phyloP scores from a whole-genome alignment of 2,329 filamentous ascomycete genomes.

The Trichophyton schoenleinii region DNA sequence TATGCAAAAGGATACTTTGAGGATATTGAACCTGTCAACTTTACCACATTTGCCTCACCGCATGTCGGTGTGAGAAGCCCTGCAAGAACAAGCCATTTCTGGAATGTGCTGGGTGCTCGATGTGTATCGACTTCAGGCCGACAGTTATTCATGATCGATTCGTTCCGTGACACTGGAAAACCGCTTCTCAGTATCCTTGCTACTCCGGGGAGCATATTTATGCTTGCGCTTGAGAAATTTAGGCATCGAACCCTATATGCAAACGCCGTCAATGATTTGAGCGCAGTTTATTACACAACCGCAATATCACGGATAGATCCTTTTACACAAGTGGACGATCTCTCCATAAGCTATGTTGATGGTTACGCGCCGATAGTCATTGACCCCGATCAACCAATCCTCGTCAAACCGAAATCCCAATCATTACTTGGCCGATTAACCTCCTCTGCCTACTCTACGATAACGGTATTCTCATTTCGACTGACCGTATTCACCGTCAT shows the following conservation, averaged over 20 bases:
- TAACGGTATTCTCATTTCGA: slow-evolving; percentile 50
- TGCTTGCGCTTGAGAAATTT: slow-evolving; percentile 64
- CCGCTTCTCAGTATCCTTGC: slow-evolving; percentile 71
- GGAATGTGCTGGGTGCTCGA: slow-evolving; percentile 71
- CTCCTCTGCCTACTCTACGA: slow-evolving; percentile 20
- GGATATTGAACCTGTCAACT: slow-evolving; percentile 73
- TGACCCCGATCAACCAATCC: slow-evolving; percentile 36
- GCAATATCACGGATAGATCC: slow-evolving; percentile 66
- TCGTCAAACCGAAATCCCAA: slow-evolving; percentile 20
- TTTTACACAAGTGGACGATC: slow-evolving; percentile 52
- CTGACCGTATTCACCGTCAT: slow-evolving; percentile 57
- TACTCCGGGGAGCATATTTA: slow-evolving; percentile 74
- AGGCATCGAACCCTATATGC: slow-evolving; percentile 65
- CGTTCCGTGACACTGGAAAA: slow-evolving; percentile 68
- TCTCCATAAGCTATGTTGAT: slow-evolving; percentile 60
- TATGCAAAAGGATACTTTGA: slow-evolving; percentile 71
- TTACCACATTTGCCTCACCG: slow-evolving; percentile 81
- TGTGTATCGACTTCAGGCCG: slow-evolving; percentile 71
- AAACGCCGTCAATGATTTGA: slow-evolving; percentile 78
- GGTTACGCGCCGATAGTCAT: slow-evolving; percentile 66
- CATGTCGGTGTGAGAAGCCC: slow-evolving; percentile 67
- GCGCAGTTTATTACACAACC: slow-evolving; percentile 72
- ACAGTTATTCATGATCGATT: slow-evolving; percentile 78
- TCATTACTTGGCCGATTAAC: slow-evolving; percentile 13
- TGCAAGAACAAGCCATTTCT: slow-evolving; percentile 55